Evolutionary conservation across 2,329 filamentous ascomycete species (phyloP).

Genomic region (Lachnum nothofagi): DNA sequence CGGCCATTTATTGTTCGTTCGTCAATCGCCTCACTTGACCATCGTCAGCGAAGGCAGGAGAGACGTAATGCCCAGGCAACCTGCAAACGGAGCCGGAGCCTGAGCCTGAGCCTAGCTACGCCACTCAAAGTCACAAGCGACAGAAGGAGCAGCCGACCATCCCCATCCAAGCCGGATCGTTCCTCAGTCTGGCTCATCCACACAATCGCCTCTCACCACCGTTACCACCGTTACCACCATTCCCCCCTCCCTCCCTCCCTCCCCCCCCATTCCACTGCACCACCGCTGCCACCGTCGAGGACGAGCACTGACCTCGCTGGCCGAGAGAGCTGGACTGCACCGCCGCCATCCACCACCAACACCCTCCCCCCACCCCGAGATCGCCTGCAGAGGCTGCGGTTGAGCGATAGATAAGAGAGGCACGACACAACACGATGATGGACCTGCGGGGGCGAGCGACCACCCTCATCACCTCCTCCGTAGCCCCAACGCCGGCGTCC

Average conservation of each 20-base stretch:
- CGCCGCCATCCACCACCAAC: slow-evolving; percentile 5
- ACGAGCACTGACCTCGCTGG: slow-evolving; percentile 19
- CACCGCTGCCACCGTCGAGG: slow-evolving; percentile 2
- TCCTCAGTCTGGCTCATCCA: too few species aligned
- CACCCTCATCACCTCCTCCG: slow-evolving; percentile 20
- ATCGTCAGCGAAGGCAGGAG: too few species aligned
- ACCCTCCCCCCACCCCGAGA: slow-evolving; percentile 18
- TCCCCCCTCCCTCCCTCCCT: neutral
- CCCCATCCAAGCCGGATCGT: too few species aligned
- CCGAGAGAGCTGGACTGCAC: slow-evolving; percentile 18
- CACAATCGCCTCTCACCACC: neutral
- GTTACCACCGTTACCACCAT: slow-evolving; percentile 5
- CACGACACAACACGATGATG: neutral
- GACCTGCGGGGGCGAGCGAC: slow-evolving; percentile 21
- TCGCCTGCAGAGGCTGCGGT: neutral
- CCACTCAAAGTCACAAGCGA: too few species aligned
- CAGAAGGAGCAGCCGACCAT: too few species aligned
- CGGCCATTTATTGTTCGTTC: too few species aligned
- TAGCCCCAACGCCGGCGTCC: slow-evolving; percentile 11
- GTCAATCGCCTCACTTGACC: too few species aligned
- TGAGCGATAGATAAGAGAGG: too few species aligned
- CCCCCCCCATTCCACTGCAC: slow-evolving; percentile 1
- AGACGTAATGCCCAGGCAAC: too few species aligned
- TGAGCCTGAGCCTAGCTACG: too few species aligned
- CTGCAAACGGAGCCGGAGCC: too few species aligned